phyloP scores from a whole-genome alignment of 2,329 filamentous ascomycete species.

The Arachnopeziza araneosa region DNA sequence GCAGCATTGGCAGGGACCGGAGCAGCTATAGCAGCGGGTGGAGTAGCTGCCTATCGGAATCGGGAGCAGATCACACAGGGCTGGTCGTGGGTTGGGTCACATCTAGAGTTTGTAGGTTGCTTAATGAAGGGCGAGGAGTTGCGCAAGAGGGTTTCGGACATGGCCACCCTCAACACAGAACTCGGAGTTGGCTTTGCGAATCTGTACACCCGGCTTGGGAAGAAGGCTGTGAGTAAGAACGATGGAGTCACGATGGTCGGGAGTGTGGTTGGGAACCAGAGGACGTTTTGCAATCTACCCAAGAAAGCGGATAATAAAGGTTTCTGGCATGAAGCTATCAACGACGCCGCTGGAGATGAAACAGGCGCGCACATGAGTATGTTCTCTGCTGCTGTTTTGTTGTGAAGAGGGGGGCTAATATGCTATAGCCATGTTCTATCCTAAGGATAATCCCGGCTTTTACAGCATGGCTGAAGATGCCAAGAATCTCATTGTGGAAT shows the following conservation, averaged over 20 bases:
- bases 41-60: constrained; percentile 80
- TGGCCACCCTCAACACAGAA: constrained; percentile 60
- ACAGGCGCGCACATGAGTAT: constrained; percentile 70
- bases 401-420: not conserved
- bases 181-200: constrained; percentile 75
- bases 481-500: constrained; percentile 57
- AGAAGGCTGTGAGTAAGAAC: constrained; percentile 52
- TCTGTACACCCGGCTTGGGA: constrained; percentile 79
- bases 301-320: constrained; percentile 45
- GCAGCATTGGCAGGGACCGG: constrained; percentile 84
- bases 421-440: constrained; percentile 62
- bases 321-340: constrained; percentile 66
- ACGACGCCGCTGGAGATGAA: constrained; percentile 76
- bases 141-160: constrained; percentile 61
- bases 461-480: constrained; percentile 60
- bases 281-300: constrained; percentile 87
- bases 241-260: constrained; percentile 43
- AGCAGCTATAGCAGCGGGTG: constrained; percentile 72
- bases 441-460: constrained; percentile 67
- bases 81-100: constrained; percentile 77
- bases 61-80: constrained; percentile 73
- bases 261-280: constrained; percentile 59
- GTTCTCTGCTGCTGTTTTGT: constrained; percentile 25
- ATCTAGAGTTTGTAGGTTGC: constrained; percentile 90
- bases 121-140: constrained; percentile 80